Evolutionary conservation across 306 rosid genomes (phyloP), one percentile per base, ranked within the genome.

Genomic region (Canavalia ensiformis): DNA sequence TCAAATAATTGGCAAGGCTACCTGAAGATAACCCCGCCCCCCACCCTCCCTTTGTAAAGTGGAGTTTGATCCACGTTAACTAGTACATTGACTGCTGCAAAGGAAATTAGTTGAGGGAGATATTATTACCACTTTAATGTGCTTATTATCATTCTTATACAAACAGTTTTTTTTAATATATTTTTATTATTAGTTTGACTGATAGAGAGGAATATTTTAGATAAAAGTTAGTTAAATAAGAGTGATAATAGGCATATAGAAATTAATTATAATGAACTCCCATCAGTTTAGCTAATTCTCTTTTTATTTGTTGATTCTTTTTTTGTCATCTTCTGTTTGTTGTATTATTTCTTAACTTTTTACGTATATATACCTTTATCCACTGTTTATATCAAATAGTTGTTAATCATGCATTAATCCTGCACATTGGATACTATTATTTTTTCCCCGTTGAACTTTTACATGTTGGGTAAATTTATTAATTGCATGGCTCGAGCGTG

Each of bases 21-120:
- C 68, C 71, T 75, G 65, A 58, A 58, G 58, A 68, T 75, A 67
- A 75, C n/a, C 29, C 5, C 3, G 5, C 75, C 72, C 65, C 49
- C 49, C 68, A 55, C 47, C 68, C 46, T 76, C 67, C n/a, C 50
- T 59, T 47, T 63, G 72, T 58, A 71, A 75, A 76, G 82, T 11
- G 0, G n/a, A 51, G 37, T 76, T 68, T 69, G 44, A n/a, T 69
- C 73, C 78, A 69, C 82, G 63, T 76, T 7, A 4, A 25, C 25
- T 18, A 18, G 25, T 67, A 33, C 44, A 30, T 76, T 82, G 72
- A 75, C 76, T 31, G 12, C 49, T 46, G 25, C 57, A 72, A 5
- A 30, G 4, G n/a, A 33, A 28, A 50, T 59, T 34, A 59, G 2
- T 29, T 33, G 7, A 18, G 25, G 25, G 25, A 18, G 25, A 18